Evolutionary conservation across 768 basidiomycete species (phyloP), one percentile per base, ranked within the genome.

Genomic region (Suillus discolor): DNA sequence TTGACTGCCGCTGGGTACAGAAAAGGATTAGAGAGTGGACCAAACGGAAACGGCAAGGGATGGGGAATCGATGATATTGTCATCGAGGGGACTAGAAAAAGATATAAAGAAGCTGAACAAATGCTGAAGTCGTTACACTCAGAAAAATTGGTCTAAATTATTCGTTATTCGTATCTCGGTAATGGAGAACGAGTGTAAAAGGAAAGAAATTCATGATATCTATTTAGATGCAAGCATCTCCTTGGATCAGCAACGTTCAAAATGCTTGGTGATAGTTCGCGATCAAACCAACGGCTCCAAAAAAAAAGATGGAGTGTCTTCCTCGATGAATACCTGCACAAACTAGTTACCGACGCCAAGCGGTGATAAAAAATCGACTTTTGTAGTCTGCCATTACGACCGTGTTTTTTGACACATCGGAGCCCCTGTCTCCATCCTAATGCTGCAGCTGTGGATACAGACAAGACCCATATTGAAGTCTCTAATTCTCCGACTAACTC

Each of bases 61-160:
- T 97, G 96, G 87, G 75, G 81, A 5, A 90, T 99, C 65, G 89
- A 87, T 5, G 84, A 91, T 25, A 83, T 83, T 11, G 89, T 97
- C 2, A 89, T 97, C 6, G 73, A 83, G 66, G 93, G 90, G 62
- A 98, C 96, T 7, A 85, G 80, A 72, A 76, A 83, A 65, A 85
- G 94, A 77, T 99, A 99, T 75, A 78, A 83, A 66, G 94, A 96
- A 72, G 95, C 90, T 2, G 83, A 90, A 39, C 78, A 85, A 62
- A 77, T 88, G 75, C 76, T 93, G 69, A 87, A 81, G 54, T 65
- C 41, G 25, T 1, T 41, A 20, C 59, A 60, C 25, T 60, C 25
- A 42, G 28, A 28, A 18, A 8, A 42, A 18, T 0, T n/a, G 2
- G 25, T 41, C 34, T n/a, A 55, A 36, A 55, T n/a, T 55, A 55